These are phyloP conservation scores for Apiospora arundinis DNA, from an alignment of 2,329 filamentous ascomycete species.

Conservation along the genomic window DNA sequence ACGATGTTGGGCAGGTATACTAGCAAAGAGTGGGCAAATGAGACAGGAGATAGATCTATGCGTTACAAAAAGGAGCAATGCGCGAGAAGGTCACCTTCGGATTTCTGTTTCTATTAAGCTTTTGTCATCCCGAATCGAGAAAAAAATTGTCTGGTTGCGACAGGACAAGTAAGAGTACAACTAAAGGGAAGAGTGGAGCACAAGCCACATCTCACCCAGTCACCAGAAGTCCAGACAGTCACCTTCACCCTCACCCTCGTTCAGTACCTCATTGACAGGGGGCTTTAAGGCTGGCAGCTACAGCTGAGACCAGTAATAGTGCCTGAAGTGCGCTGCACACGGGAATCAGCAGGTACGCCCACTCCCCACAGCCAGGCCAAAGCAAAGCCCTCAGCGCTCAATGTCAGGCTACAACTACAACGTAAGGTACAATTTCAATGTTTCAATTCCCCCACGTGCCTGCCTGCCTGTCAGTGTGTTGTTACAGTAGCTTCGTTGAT, in stretches of 20 bases:
- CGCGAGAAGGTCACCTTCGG: not conserved
- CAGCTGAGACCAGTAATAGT: not conserved
- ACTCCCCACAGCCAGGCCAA: no score
- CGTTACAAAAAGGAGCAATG: slow-evolving; percentile 1
- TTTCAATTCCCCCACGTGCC: slow-evolving; percentile 2
- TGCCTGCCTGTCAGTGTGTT: not conserved
- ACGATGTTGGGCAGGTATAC: not conserved
- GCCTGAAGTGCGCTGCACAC: not conserved
- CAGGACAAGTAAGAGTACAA: not conserved
- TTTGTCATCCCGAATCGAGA: slow-evolving; percentile 14
- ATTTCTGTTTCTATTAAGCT: slow-evolving; percentile 2
- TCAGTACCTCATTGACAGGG: not conserved
- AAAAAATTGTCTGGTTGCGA: not conserved
- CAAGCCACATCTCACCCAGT: slow-evolving; percentile 9
- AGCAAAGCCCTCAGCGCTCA: no score
- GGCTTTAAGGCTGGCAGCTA: not conserved
- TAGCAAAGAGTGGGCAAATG: not conserved
- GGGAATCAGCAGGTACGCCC: not conserved
- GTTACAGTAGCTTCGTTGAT: not conserved
- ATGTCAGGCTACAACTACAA: no score
- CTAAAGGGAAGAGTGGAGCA: not conserved
- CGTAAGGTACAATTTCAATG: no score
- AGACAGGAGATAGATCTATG: slow-evolving; percentile 15
- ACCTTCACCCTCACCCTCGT: no score
- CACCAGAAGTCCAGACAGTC: no score